Evolutionary conservation across 2,329 filamentous ascomycete genomes (phyloP), one percentile per base, ranked within the genome.

Genomic region (Colletotrichum acutatum): DNA sequence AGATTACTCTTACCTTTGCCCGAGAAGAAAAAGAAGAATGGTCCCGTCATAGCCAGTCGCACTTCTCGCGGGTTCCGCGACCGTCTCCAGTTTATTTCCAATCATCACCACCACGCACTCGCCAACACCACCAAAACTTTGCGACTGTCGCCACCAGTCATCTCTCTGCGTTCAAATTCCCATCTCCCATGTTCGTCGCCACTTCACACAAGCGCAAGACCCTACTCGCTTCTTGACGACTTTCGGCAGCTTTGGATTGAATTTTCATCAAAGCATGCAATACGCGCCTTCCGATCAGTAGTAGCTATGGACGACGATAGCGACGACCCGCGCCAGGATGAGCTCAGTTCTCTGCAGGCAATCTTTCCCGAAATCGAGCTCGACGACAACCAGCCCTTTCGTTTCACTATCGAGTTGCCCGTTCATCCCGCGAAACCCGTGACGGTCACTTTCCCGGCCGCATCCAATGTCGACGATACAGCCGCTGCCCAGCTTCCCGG

Each of bases 291-390:
- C 37, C 66, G n/a, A 57, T 34, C 57, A 67, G 66, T 73, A 67
- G 60, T 71, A 73, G 63, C 76, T 66, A 83, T 85, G 84, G 83
- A 84, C 74, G 80, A 30, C 71, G 82, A 80, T 49, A 73, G 52
- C 75, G 86, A 88, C 77, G 87, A 90, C 77, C 83, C 86, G 75
- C 90, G 91, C 62, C 80, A 85, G 67, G 83, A 86, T 59, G 91
- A 93, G 83, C 84, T 93, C 67, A 87, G 86, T 77, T 88, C 90
- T 16, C 86, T 93, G 68, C 83, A 86, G 68, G 90, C 90, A 74
- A 93, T 93, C 77, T 93, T 88, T 75, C 91, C 91, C n/a, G 91
- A 93, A 80, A 87, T 93, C 16, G 84, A 84, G 34, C 79, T 85
- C 24, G 79, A 84, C 58, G 78, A 83, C 7, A 76, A 84, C 37